Evolutionary conservation across 345 rosid species (phyloP).

Genomic region (Adansonia digitata): DNA sequence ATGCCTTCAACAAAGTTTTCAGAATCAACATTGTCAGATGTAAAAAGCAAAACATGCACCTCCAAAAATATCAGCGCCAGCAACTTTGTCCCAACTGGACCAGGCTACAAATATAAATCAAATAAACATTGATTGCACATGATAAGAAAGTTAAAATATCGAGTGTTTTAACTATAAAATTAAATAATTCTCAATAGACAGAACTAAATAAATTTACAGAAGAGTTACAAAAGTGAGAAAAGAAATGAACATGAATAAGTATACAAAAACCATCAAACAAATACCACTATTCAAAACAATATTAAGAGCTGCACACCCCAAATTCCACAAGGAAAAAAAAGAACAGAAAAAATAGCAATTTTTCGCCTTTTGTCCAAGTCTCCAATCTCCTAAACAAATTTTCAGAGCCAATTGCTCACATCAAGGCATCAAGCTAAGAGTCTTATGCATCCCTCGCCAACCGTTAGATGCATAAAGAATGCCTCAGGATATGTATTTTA

Average conservation of each 20-base stretch:
- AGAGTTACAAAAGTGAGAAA: neutral
- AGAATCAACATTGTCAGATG: conserved; percentile 58
- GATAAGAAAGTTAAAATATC: neutral
- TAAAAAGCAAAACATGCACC: conserved; percentile 66
- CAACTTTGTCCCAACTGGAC: conserved; percentile 61
- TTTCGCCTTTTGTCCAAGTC: neutral
- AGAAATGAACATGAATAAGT: neutral
- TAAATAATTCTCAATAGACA: neutral
- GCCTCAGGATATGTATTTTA: neutral
- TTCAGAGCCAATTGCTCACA: neutral
- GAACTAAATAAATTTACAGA: neutral
- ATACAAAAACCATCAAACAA: conserved; percentile 32
- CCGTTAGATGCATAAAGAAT: neutral
- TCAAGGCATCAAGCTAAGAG: neutral
- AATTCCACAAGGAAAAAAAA: neutral
- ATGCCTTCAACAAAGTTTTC: conserved; percentile 67
- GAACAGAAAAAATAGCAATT: neutral
- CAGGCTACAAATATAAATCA: conserved; percentile 57
- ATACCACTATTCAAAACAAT: neutral
- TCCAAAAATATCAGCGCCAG: conserved; percentile 90
- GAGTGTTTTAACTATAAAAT: neutral
- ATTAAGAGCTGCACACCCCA: neutral
- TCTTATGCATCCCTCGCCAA: neutral
- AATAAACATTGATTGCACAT: conserved; percentile 8
- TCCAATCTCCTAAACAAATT: neutral